Evolutionary conservation across 2,329 filamentous ascomycete genomes (phyloP).

Genomic region (Chrysosporium keratinophilum): DNA sequence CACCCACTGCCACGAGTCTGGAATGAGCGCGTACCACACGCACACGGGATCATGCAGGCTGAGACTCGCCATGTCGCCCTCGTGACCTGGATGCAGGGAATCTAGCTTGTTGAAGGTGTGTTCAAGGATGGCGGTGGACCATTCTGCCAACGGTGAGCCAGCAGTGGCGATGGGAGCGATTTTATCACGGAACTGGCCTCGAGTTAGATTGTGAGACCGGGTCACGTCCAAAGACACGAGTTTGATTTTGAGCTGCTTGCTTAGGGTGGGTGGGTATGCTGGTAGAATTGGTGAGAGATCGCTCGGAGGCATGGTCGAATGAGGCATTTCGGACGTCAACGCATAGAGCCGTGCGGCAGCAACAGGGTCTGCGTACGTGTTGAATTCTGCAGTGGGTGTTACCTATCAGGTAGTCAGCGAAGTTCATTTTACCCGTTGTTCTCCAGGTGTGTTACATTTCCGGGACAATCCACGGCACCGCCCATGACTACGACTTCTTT

Average conservation of each 20-base stretch:
- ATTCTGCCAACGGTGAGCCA: conserved; percentile 63
- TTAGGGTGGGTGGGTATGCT: conserved; percentile 54
- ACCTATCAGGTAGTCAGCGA: conserved; percentile 29
- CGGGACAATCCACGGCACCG: conserved; percentile 65
- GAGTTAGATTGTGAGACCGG: conserved; percentile 55
- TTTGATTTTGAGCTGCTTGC: conserved; percentile 54
- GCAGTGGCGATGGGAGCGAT: conserved; percentile 47
- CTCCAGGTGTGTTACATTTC: conserved; percentile 53
- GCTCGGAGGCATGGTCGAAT: conserved; percentile 68
- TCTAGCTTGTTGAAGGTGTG: conserved; percentile 61
- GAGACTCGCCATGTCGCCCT: conserved; percentile 43
- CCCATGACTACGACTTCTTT: conserved; percentile 96
- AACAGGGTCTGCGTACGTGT: conserved; percentile 78
- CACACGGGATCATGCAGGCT: conserved; percentile 69
- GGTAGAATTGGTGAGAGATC: conserved; percentile 32
- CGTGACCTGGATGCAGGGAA: conserved; percentile 47
- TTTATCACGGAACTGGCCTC: conserved; percentile 48
- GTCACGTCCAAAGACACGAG: conserved; percentile 72
- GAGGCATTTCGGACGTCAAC: conserved; percentile 61
- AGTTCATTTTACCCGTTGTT: not conserved
- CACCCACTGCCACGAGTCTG: conserved; percentile 28
- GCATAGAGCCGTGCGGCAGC: conserved; percentile 68
- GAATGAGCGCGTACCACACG: conserved; percentile 64
- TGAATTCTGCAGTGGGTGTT: conserved; percentile 83
- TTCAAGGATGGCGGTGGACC: conserved; percentile 62